Evolutionary conservation across 306 rosid genomes (phyloP), one percentile per base, ranked within the genome.

Genomic region (Fagus sylvatica): DNA sequence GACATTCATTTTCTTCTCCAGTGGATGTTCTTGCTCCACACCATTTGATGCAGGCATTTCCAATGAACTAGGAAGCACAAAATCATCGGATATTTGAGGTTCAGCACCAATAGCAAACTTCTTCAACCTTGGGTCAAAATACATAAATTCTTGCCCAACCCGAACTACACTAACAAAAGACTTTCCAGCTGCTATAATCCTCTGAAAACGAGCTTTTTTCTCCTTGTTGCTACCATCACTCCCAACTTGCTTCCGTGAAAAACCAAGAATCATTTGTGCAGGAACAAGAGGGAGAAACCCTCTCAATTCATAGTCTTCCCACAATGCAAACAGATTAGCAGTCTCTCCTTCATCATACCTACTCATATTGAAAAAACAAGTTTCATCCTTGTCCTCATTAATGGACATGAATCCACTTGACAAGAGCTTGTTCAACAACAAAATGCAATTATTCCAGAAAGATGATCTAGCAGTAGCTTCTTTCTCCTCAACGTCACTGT

Each of bases 221-320:
- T 89, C 97, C 90, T 92, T 92, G 36, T 86, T 89, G 64, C 51
- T 46, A 46, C 91, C 78, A 40, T 88, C 97, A 84, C 76, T 89
- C 77, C 91, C 97, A 81, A 85, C 74, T 56, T 74, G 87, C 82
- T 92, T 92, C 93, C 91, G 87, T 15, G 94, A 89, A 87, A 94
- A 94, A 73, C 92, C 91, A 91, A 94, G 85, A 83, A 92, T 85
- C 60, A 82, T 89, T 55, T 94, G 98, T 7, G 96, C 98, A 51
- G 97, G 97, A 83, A 90, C 85, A 80, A 94, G 94, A 41, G 98
- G 97, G 84, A 85, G 70, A 69, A 90, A 94, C 76, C 98, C 98
- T 84, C 96, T 89, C 77, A 94, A 84, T 83, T 94, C 97, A 75
- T 89, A 75, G 88, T 94, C 98, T 81, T 94, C 98, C 94, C 91